Conservation (phyloP, 208 protist genomes). For the Acanthamoeba lenticulata region DNA sequence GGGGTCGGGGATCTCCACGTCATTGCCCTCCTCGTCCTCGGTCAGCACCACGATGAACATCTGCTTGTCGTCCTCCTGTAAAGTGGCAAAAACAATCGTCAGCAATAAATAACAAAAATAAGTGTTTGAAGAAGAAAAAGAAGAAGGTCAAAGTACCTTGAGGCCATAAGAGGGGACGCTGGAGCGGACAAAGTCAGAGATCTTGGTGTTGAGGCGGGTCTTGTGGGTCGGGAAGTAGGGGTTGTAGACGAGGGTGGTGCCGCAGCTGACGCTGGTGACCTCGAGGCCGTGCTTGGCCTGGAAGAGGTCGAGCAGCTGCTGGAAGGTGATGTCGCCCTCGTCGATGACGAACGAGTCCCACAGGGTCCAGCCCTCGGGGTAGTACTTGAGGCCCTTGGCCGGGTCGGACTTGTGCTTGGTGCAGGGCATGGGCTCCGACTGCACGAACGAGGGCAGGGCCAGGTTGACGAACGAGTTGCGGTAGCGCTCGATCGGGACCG, state of each 20-base stretch:
- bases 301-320: conserved; percentile 93
- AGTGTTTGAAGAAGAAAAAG: not conserved
- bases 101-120: not conserved
- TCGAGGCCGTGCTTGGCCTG: conserved; percentile 77
- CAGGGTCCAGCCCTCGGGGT: conserved; percentile 90
- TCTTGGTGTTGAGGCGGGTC: conserved; percentile 27
- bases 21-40: conserved; percentile 55
- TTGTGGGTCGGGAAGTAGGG: conserved; percentile 77
- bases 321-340: conserved; percentile 94
- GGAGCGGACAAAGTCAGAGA: conserved; percentile 41
- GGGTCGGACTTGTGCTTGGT: conserved; percentile 78
- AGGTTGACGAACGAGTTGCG: conserved; percentile 98
- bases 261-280: conserved; percentile 85
- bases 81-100: not conserved
- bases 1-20: conserved; percentile 65
- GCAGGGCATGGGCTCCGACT: conserved; percentile 94
- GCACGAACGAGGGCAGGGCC: conserved; percentile 96
- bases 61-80: not conserved
- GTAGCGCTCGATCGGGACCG: conserved; percentile 27
- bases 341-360: conserved; percentile 97
- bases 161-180: conserved; percentile 30
- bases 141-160: not conserved
- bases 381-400: conserved; percentile 61
- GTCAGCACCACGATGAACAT: conserved; percentile 54
- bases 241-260: conserved; percentile 82